Evolutionary conservation across 306 rosid species (phyloP).

Genomic region (Cucurbita ficifolia): DNA sequence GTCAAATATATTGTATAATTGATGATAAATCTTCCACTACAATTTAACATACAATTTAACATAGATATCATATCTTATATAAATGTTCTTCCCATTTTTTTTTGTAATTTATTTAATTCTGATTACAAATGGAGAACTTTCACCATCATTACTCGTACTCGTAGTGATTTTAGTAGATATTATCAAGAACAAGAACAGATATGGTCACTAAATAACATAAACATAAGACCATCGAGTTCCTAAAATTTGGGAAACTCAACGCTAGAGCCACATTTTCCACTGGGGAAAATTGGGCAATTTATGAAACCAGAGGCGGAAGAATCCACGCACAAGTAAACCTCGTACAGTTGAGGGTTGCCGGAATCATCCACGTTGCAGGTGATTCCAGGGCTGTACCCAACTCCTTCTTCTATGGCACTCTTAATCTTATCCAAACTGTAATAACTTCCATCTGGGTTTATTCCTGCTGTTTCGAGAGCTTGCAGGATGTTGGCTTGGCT

Average conservation of each 20-base stretch:
- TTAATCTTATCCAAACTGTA: slow-evolving; percentile 29
- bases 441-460: slow-evolving; percentile 40
- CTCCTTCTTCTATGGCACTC: slow-evolving; percentile 35
- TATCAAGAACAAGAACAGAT: too few relatives aligned
- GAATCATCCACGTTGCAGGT: slow-evolving; percentile 43
- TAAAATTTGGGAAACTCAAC: slow-evolving; percentile 38
- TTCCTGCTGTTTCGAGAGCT: slow-evolving; percentile 37
- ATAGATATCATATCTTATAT: too few relatives aligned
- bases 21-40: too few relatives aligned
- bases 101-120: too few relatives aligned
- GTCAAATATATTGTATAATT: too few relatives aligned
- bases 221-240: not conserved
- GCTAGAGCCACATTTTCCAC: slow-evolving; percentile 19
- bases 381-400: slow-evolving; percentile 34
- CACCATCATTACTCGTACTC: too few relatives aligned
- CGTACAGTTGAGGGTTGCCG: slow-evolving; percentile 35
- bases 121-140: too few relatives aligned
- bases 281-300: slow-evolving; percentile 43
- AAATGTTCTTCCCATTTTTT: too few relatives aligned
- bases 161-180: too few relatives aligned
- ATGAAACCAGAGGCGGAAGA: slow-evolving; percentile 38
- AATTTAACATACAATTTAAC: too few relatives aligned
- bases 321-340: slow-evolving; percentile 52
- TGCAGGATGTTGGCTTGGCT: slow-evolving; percentile 38
- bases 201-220: not conserved